phyloP scores from a whole-genome alignment of 2,329 filamentous ascomycete species.

The Penicillium sp. region DNA sequence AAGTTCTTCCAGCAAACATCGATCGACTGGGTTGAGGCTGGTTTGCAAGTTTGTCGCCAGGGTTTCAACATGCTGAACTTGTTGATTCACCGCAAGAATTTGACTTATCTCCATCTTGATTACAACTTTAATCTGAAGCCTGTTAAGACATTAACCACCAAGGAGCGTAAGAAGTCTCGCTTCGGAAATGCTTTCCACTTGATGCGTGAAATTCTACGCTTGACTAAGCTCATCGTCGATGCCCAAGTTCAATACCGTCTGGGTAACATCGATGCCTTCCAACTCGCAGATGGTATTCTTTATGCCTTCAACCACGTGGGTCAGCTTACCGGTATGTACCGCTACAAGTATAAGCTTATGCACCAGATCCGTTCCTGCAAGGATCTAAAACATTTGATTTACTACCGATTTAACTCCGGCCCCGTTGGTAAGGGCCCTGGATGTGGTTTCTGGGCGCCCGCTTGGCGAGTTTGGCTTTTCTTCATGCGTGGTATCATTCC shows the following conservation, averaged over 20 bases:
- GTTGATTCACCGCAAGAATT: constrained; percentile 94
- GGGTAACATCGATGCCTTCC: constrained; percentile 98
- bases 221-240: constrained; percentile 97
- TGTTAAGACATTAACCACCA: constrained; percentile 96
- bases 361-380: constrained; percentile 99
- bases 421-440: constrained; percentile 96
- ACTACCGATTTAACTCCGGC: constrained; percentile 97
- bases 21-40: constrained; percentile 98
- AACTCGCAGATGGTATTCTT: constrained; percentile 96
- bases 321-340: constrained; percentile 98
- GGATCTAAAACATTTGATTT: constrained; percentile 97
- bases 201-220: constrained; percentile 93
- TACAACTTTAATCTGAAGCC: constrained; percentile 99
- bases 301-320: constrained; percentile 99
- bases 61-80: constrained; percentile 99
- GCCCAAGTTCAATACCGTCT: constrained; percentile 96
- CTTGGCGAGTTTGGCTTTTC: constrained; percentile 98
- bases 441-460: constrained; percentile 98
- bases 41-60: constrained; percentile 94
- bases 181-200: constrained; percentile 99
- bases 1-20: constrained; percentile 99
- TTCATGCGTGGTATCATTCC: constrained; percentile 99
- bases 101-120: constrained; percentile 96
- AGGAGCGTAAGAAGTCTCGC: constrained; percentile 98
- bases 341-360: constrained; percentile 99